phyloP scores from a whole-genome alignment of 2,329 filamentous ascomycete species.

The Fusarium cyanostomum region DNA sequence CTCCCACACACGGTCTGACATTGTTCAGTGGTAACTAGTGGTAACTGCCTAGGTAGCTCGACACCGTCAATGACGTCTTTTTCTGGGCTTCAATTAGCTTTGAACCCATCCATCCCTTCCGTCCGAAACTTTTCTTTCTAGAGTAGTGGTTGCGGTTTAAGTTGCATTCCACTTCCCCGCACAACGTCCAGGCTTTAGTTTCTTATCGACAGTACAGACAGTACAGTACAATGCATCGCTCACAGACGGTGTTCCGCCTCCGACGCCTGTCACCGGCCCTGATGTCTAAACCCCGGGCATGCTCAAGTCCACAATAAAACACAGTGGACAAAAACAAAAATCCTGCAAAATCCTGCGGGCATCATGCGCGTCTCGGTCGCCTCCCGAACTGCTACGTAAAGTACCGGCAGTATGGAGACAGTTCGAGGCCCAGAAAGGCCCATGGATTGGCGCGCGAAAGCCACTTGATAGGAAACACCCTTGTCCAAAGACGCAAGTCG shows the following conservation, averaged over 20 bases:
- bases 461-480: background rate
- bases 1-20: background rate
- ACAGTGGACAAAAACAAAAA: background rate
- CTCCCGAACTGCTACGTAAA: conserved; percentile 33
- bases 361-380: conserved; percentile 33
- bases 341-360: background rate
- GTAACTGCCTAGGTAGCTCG: too few relatives aligned
- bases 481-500: conserved; percentile 1
- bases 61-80: conserved; percentile 29
- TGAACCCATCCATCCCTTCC: background rate
- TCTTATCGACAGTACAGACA: too few relatives aligned
- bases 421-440: background rate
- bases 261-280: too few relatives aligned
- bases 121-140: conserved; percentile 2
- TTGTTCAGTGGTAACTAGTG: too few relatives aligned
- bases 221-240: background rate
- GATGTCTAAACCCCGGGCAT: too few relatives aligned
- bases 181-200: too few relatives aligned
- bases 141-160: background rate
- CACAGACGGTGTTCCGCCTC: conserved; percentile 1
- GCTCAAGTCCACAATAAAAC: background rate
- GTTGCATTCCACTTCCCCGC: conserved; percentile 18
- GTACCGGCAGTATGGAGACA: conserved; percentile 8
- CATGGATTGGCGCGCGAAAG: background rate
- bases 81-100: conserved; percentile 19